Evolutionary conservation across 108 stramenopile genomes (phyloP), one percentile per base, ranked within the genome.

Genomic region (Fragilariopsis cylindrus): DNA sequence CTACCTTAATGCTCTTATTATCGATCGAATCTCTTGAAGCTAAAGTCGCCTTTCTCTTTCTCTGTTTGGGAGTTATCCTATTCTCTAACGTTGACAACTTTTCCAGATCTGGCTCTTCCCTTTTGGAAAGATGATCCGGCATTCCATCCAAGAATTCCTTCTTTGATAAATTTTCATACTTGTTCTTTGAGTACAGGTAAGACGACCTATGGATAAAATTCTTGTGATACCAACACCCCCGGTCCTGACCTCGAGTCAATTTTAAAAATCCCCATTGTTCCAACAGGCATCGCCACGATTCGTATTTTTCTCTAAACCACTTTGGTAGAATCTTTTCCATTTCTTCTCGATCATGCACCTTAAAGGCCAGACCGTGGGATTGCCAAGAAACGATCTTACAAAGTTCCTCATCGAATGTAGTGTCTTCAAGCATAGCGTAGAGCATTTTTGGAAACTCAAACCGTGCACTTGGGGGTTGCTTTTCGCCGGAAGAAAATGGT

Each of bases 251-350:
- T 12, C 74, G 56, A 39, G 87, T 87, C 43, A 91, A 64, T 39
- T 88, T 72, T 7, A 86, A 70, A 75, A 91, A 93, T 19, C 92
- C 92, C 75, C 90, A 93, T 11, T 88, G 77, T 63, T 89, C 87
- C 9, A 89, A 77, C 81, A 88, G 87, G 42, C 81, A 55, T 7
- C 56, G 71, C 47, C 74, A 80, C 16, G 73, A 74, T 49, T 53
- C 67, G 68, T 73, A 73, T 43, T 80, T 74, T 44, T 72, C 79
- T 53, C 69, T 68, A 62, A 80, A 80, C 46, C 69, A 80, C 3
- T 47, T 13, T 44, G 73, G 73, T 73, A 80, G 85, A 55, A 95
- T 79, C 53, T 87, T 60, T 40, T 85, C 78, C 60, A 94, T 90
- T 18, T 77, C 75, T 16, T 81, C 70, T 21, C 85, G 82, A 7